phyloP scores from a whole-genome alignment of 495 filamentous ascomycete species.

The Tuber indicum region DNA sequence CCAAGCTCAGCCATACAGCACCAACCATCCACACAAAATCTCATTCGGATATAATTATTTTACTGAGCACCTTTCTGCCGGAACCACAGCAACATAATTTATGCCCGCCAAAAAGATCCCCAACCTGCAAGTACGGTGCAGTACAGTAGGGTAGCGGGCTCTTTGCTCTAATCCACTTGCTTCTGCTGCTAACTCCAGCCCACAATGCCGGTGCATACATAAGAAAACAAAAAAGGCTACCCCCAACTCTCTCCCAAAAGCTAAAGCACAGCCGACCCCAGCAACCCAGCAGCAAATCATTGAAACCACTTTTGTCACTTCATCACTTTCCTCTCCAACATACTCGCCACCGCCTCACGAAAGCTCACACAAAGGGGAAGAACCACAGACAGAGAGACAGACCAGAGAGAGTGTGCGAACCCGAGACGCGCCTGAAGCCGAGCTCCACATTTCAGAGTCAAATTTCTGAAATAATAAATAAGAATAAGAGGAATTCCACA shows the following conservation, averaged over 20 bases:
- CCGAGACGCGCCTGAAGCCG: conserved; percentile 28
- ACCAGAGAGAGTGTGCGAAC: conserved; percentile 10
- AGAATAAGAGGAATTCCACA: conserved; percentile 11
- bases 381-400: neutral
- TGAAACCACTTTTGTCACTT: conserved; percentile 9
- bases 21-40: neutral
- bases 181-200: neutral
- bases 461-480: conserved; percentile 9
- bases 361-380: neutral
- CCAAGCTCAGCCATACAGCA: neutral
- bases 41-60: neutral
- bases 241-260: conserved; percentile 9
- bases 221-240: conserved; percentile 3
- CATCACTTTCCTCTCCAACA: conserved; percentile 17
- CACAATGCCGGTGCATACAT: conserved; percentile 14
- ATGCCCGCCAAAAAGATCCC: neutral
- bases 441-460: conserved; percentile 19
- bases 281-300: conserved; percentile 10
- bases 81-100: neutral
- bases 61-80: neutral
- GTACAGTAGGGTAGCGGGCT: neutral
- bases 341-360: neutral
- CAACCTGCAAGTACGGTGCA: neutral
- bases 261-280: neutral
- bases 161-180: neutral